Evolutionary conservation across 1,284 basidiomycete genomes (phyloP).

Genomic region (Ustilago lituana): DNA sequence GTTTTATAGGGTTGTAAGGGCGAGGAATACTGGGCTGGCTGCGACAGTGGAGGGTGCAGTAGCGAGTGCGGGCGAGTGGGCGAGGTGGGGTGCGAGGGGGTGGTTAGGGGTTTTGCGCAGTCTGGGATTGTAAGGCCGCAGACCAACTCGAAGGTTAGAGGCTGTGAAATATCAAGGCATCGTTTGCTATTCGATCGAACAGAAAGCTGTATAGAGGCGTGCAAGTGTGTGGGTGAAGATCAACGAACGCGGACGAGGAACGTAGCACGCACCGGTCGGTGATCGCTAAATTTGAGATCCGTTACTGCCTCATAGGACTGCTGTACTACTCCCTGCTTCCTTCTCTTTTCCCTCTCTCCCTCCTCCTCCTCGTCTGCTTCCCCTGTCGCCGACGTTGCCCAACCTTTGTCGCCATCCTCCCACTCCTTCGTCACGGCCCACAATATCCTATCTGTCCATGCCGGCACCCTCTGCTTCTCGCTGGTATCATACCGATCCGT

Average conservation of each 20-base stretch:
- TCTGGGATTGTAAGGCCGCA: constrained; percentile 17
- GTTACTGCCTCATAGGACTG: constrained; percentile 32
- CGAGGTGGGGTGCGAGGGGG: constrained; percentile 34
- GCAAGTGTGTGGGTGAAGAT: not conserved
- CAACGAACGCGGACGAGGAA: constrained; percentile 32
- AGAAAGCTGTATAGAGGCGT: no score
- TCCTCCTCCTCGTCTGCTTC: constrained; percentile 7
- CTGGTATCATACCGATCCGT: constrained; percentile 90
- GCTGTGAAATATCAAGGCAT: no score
- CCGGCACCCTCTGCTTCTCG: constrained; percentile 93
- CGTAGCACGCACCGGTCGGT: constrained; percentile 42
- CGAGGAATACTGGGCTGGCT: constrained; percentile 8
- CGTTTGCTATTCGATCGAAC: no score
- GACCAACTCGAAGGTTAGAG: no score
- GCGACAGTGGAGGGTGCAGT: constrained; percentile 1
- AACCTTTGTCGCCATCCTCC: constrained; percentile 5
- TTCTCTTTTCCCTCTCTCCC: constrained; percentile 1
- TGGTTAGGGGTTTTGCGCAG: constrained; percentile 40
- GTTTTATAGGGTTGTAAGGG: constrained; percentile 13
- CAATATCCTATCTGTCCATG: constrained; percentile 83
- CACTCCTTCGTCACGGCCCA: constrained; percentile 67
- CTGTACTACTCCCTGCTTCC: constrained; percentile 24
- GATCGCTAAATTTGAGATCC: constrained; percentile 45
- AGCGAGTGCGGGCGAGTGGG: constrained; percentile 10
- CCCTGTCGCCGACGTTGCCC: not conserved